Evolutionary conservation across 2,329 filamentous ascomycete genomes (phyloP), one percentile per base, ranked within the genome.

Genomic region (Celoporthe dispersa): DNA sequence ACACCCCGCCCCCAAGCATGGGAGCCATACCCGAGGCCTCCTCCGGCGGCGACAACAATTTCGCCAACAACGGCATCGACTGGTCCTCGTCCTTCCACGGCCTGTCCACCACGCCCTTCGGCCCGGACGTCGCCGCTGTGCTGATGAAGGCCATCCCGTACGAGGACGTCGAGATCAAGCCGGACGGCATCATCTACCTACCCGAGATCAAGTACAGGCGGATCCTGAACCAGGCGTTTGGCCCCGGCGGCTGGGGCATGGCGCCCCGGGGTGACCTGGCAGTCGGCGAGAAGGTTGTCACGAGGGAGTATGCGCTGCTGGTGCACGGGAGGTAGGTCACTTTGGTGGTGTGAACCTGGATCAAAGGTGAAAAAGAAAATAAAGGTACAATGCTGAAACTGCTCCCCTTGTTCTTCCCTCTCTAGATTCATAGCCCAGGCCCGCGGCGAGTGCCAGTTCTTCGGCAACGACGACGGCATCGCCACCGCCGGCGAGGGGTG

Each of bases 171-270:
- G 96, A 99, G 84, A 92, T 99, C 78, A 99, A 99, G 84, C 95
- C 96, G 41, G 96, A 99, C 82, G 96, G 96, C 44, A 95, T 99
- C 75, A 85, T 98, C 71, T 99, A 98, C 80, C 85, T 99, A 70
- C 96, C 96, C 16, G 96, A 99, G 85, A 98, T 99, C 85, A 98
- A 98, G 83, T 99, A 99, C 83, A 86, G 96, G 60, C 86, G 95
- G 73, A 95, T 97, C 73, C 81, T 99, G 76, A 98, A 98, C 80
- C 84, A 86, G 76, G 94, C 94, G 0, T 99, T 99, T 82, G 95
- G 96, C 0, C 96, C 96, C 0, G 96, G 97, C 67, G 96, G 92
- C 8, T 99, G 96, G 96, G 96, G 96, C 0, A 83, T 99, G 68
- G 95, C 95, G 68, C 96, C 96, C 12, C 85, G 94, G 70, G 92